phyloP scores from a whole-genome alignment of 805 yeast species.

The Candida rishiriensis region DNA sequence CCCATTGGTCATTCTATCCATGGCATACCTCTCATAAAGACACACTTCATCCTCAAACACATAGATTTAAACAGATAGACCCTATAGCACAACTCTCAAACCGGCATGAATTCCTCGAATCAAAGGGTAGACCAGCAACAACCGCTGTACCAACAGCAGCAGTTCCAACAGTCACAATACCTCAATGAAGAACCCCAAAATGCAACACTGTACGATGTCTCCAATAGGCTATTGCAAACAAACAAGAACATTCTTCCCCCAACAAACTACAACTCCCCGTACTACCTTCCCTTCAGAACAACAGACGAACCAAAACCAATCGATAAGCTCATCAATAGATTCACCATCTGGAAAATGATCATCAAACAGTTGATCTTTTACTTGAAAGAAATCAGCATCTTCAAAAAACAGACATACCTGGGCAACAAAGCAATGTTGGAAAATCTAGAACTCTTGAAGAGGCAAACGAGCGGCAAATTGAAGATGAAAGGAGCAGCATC shows the following conservation, averaged over 20 bases:
- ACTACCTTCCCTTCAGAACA: conserved; percentile 28
- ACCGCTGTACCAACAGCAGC: no score
- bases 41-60: no score
- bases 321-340: conserved; percentile 48
- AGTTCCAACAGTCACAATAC: no score
- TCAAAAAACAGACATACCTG: conserved; percentile 42
- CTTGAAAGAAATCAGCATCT: conserved; percentile 45
- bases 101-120: no score
- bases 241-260: conserved; percentile 29
- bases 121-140: no score
- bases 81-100: no score
- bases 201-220: conserved; percentile 4
- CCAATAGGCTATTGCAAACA: conserved; percentile 10
- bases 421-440: conserved; percentile 48
- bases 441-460: conserved; percentile 32
- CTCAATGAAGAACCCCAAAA: no score
- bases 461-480: conserved; percentile 28
- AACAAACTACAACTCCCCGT: conserved; percentile 31
- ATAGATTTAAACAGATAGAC: no score
- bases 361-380: conserved; percentile 50
- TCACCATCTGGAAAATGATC: conserved; percentile 54
- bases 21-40: no score
- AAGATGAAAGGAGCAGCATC: conserved; percentile 17
- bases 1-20: no score
- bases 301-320: conserved; percentile 35